phyloP scores from a whole-genome alignment of 2,329 filamentous ascomycete genomes.

The Elsinoe batatas region DNA sequence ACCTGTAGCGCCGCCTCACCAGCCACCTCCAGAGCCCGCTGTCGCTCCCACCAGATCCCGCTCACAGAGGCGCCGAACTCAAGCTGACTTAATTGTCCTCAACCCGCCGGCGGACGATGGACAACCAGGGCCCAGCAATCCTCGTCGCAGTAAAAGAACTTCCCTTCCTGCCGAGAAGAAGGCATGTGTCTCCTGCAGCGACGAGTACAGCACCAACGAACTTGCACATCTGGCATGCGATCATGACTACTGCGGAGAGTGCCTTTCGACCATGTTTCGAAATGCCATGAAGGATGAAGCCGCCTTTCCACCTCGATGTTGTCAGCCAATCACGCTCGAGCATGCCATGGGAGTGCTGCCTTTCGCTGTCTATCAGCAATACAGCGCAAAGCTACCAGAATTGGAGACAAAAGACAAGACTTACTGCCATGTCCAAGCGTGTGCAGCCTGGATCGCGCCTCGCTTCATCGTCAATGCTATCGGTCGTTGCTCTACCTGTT shows the following conservation, averaged over 20 bases:
- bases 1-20: too few species aligned
- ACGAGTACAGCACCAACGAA: not conserved
- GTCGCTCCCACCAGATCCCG: too few species aligned
- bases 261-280: constrained; percentile 37
- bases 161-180: not conserved
- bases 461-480: constrained; percentile 24
- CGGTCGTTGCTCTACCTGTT: constrained; percentile 36
- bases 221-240: not conserved
- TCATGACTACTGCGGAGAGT: constrained; percentile 38
- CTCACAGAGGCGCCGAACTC: too few species aligned
- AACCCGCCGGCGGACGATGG: not conserved
- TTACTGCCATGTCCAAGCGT: constrained; percentile 39
- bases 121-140: not conserved
- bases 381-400: constrained; percentile 38
- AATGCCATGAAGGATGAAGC: constrained; percentile 37
- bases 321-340: constrained; percentile 33
- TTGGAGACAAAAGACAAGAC: constrained; percentile 36
- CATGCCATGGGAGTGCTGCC: constrained; percentile 29
- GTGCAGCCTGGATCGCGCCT: constrained; percentile 38
- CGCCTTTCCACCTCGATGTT: constrained; percentile 47
- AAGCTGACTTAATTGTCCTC: too few species aligned
- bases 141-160: too few species aligned
- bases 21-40: too few species aligned
- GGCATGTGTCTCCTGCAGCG: not conserved
- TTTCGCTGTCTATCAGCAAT: constrained; percentile 25